Evolutionary conservation across 2,329 filamentous ascomycete genomes (phyloP).

Genomic region (Boeremia lycopersici): DNA sequence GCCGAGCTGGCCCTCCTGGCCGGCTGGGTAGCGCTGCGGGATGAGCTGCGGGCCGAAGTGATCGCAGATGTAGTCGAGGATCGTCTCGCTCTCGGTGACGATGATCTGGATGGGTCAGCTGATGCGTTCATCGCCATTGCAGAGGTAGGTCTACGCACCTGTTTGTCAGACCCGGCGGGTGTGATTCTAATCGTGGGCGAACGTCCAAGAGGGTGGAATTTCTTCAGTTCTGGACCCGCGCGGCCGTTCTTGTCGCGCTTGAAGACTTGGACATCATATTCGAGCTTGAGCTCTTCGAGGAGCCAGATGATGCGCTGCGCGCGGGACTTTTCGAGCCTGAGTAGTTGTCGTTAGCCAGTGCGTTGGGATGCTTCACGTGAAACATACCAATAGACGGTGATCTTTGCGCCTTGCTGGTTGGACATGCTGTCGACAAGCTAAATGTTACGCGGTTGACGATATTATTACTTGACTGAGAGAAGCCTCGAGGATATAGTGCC

Average conservation of each 20-base stretch:
- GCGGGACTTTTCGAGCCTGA: constrained; percentile 81
- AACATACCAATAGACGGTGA: constrained; percentile 46
- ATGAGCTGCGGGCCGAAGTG: constrained; percentile 62
- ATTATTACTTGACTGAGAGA: neutral
- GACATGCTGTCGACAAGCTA: constrained; percentile 16
- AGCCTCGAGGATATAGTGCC: too few species aligned
- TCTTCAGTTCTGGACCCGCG: constrained; percentile 77
- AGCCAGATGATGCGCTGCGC: constrained; percentile 86
- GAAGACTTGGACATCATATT: constrained; percentile 81
- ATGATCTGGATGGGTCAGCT: constrained; percentile 51
- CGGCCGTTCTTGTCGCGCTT: constrained; percentile 68
- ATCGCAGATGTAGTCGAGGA: constrained; percentile 81
- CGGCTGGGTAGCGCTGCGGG: constrained; percentile 59
- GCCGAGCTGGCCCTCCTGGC: constrained; percentile 61
- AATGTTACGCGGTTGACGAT: neutral
- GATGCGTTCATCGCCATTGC: neutral
- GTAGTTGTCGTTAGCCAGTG: neutral
- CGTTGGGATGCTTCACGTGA: constrained; percentile 8
- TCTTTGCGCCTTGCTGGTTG: constrained; percentile 41
- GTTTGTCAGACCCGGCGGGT: constrained; percentile 52
- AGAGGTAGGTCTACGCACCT: constrained; percentile 22
- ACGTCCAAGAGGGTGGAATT: constrained; percentile 85
- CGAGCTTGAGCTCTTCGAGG: constrained; percentile 78
- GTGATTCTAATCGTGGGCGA: constrained; percentile 77
- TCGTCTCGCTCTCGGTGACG: constrained; percentile 80